These are phyloP conservation scores for Exophiala lecanii-corni DNA, from an alignment of 2,329 filamentous ascomycete genomes.

Conservation along the genomic window DNA sequence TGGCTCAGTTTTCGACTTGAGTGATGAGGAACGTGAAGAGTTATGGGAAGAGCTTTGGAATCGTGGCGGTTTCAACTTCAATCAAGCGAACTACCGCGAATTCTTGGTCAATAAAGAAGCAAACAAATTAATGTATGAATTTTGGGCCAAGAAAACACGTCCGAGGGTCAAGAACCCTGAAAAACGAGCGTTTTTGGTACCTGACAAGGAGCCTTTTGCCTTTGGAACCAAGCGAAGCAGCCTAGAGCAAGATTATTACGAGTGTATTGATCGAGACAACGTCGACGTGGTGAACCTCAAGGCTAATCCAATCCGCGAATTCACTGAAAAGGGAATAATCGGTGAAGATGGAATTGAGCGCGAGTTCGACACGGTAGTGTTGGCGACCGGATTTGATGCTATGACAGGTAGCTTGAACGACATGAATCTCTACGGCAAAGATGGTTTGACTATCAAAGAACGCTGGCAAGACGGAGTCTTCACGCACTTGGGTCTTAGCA, in stretches of 20 bases:
- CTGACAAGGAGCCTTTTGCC: constrained; percentile 49
- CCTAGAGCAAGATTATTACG: constrained; percentile 50
- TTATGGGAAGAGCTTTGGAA: constrained; percentile 48
- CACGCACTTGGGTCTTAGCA: constrained; percentile 41
- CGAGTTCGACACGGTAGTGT: constrained; percentile 39
- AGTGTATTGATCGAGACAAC: constrained; percentile 44
- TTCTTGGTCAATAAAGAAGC: constrained; percentile 42
- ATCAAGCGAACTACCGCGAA: constrained; percentile 51
- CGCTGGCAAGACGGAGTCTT: constrained; percentile 35
- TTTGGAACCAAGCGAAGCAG: constrained; percentile 51
- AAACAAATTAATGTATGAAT: constrained; percentile 52
- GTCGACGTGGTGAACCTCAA: constrained; percentile 46
- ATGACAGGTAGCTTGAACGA: constrained; percentile 35
- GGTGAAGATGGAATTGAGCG: constrained; percentile 16
- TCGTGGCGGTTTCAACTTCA: constrained; percentile 51
- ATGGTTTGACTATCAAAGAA: constrained; percentile 30
- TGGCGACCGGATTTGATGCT: constrained; percentile 44
- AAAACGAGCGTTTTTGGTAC: constrained; percentile 51
- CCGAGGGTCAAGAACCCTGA: constrained; percentile 47
- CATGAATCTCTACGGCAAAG: constrained; percentile 35
- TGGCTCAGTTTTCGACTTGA: constrained; percentile 31
- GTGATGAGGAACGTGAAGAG: constrained; percentile 33
- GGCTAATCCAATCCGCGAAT: constrained; percentile 29
- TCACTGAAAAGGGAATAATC: constrained; percentile 18
- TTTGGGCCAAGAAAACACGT: constrained; percentile 52